Base-by-base conservation (phyloP, 2,329 filamentous ascomycete species). In the Talaromyces piceae region DNA sequence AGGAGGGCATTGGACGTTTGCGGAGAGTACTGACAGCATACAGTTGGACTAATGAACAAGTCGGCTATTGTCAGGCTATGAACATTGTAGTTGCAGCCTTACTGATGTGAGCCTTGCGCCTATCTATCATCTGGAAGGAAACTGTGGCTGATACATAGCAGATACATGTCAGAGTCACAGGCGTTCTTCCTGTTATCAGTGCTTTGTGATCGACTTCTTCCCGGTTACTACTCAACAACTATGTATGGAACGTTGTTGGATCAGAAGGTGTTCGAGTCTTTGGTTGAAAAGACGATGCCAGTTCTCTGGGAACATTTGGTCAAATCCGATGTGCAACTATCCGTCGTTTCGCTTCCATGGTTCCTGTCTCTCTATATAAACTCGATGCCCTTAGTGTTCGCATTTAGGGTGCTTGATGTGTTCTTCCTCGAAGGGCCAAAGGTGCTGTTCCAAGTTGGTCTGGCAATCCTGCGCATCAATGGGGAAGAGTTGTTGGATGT, bases 241-340 rank as follows among this genome's bases (percentile, higher is more conserved):
- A 98, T 98, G 93, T 98, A 98, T 70, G 93, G 93, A 59, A 98
- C 93, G 1, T 77, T 98, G 4, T 79, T 98, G 33, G 93, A 98
- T 64, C 93, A 98, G 63, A 89, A 93, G 59, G 93, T 98, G 12
- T 98, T 98, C 62, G 93, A 98, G 71, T 94, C 88, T 2, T 77
- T 98, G 3, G 93, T 98, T n/a, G 93, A 98, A 69, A 93, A 89
- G 73, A 98, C 93, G 1, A 97, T 98, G 91, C 93, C 93, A 1
- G 86, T 98, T 53, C 79, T 98, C 13, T 98, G 93, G 91, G 91
- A 97, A 20, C 93, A 98, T 63, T 81, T 98, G n/a, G 87, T 91
- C 58, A 95, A 93, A 72, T 93, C 87, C 53, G 93, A 98, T 63
- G 90, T 98, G 20, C 94, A 98, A 68, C 81, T 98, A 18, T 97